phyloP scores from a whole-genome alignment of 768 basidiomycete genomes.

The Lactarius akahatsu region DNA sequence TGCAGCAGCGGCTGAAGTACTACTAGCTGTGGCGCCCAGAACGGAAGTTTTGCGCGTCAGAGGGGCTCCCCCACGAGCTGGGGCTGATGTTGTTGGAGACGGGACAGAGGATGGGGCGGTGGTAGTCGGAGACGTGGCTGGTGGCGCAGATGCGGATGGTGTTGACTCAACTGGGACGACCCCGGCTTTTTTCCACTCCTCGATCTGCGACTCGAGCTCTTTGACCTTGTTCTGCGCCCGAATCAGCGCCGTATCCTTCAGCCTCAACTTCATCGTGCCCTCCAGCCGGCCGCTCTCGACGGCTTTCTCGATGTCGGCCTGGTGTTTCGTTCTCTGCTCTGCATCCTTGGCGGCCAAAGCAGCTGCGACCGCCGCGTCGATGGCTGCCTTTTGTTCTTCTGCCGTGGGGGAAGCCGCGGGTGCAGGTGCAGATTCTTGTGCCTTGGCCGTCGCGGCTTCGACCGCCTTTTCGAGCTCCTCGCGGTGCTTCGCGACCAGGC shows the following conservation, averaged over 20 bases:
- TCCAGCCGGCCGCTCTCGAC: conserved; percentile 71
- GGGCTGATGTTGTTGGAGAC: conserved; percentile 32
- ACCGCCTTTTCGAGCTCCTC: conserved; percentile 51
- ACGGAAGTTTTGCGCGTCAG: conserved; percentile 14
- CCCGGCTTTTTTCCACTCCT: conserved; percentile 55
- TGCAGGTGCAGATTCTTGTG: conserved; percentile 29
- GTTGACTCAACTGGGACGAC: conserved; percentile 35
- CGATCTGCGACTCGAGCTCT: conserved; percentile 63
- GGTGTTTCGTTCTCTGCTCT: conserved; percentile 46
- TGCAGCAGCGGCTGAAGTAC: neutral
- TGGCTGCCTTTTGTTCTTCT: conserved; percentile 44
- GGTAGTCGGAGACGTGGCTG: conserved; percentile 20
- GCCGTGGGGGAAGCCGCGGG: conserved; percentile 28
- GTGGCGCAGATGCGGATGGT: conserved; percentile 8
- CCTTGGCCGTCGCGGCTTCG: conserved; percentile 40
- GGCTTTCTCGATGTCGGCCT: conserved; percentile 60
- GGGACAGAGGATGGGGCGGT: conserved; percentile 32
- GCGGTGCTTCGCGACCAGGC: conserved; percentile 52
- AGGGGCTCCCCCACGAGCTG: conserved; percentile 20
- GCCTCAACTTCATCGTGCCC: conserved; percentile 54
- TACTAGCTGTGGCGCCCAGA: neutral
- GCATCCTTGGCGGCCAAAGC: conserved; percentile 51
- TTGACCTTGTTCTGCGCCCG: conserved; percentile 61
- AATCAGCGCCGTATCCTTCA: conserved; percentile 72
- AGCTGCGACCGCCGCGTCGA: conserved; percentile 50